These are phyloP conservation scores for Cornus suecica DNA, from an alignment of 148 eudicot genomes.

Conservation along the genomic window DNA sequence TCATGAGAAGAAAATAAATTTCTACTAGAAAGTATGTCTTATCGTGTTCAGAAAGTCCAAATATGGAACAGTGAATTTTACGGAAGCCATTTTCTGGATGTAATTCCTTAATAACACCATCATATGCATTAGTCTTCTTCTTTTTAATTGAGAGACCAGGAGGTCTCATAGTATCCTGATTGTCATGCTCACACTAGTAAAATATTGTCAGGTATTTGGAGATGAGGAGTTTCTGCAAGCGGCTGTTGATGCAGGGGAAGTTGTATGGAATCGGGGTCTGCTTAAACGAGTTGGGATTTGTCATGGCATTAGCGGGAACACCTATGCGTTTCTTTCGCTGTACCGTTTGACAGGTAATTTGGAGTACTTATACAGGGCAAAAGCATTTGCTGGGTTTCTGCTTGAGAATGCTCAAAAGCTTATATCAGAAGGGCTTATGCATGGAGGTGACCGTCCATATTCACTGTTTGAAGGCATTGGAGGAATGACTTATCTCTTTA, in stretches of 20 bases:
- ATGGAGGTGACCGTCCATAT: slow-evolving; percentile 77
- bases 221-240: slow-evolving; percentile 58
- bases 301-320: slow-evolving; percentile 81
- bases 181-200: not conserved
- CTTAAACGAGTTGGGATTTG: slow-evolving; percentile 82
- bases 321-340: slow-evolving; percentile 69
- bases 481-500: slow-evolving; percentile 76
- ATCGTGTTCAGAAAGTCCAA: not conserved
- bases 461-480: slow-evolving; percentile 88
- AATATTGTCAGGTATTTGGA: slow-evolving; percentile 50
- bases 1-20: no score
- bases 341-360: slow-evolving; percentile 58
- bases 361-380: slow-evolving; percentile 64
- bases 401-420: slow-evolving; percentile 53
- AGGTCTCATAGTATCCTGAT: not conserved
- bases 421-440: slow-evolving; percentile 67
- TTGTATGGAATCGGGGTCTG: slow-evolving; percentile 82
- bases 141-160: no score
- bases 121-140: not conserved
- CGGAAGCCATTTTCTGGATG: no score
- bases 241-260: slow-evolving; percentile 68
- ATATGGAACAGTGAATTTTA: not conserved
- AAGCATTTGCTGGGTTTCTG: slow-evolving; percentile 79
- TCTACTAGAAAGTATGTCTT: no score
- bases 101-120: not conserved